Conservation (phyloP, 768 basidiomycete genomes). For the Boletales sp. region DNA sequence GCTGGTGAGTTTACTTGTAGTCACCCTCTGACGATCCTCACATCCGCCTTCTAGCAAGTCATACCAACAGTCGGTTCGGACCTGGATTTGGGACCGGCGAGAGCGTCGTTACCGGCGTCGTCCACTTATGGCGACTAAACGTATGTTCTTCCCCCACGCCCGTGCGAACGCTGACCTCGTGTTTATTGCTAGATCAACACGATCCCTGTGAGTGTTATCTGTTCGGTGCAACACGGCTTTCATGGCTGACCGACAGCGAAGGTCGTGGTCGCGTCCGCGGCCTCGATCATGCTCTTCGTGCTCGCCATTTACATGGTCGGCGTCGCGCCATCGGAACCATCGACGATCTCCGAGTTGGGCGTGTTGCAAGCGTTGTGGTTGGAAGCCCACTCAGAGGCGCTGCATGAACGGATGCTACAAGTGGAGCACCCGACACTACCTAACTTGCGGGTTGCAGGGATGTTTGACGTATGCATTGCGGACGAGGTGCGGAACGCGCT, state of each 20-base stretch:
- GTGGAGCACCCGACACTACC: neutral
- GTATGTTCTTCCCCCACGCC: neutral
- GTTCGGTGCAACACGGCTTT: too few relatives aligned
- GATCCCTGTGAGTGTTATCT: neutral
- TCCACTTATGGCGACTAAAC: neutral
- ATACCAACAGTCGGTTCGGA: neutral
- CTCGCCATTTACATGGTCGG: neutral
- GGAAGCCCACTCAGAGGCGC: neutral
- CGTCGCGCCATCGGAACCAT: neutral
- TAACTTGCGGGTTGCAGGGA: neutral
- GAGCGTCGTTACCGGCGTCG: neutral
- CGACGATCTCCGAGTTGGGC: neutral
- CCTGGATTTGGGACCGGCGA: neutral
- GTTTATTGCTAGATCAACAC: neutral
- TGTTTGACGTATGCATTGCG: neutral
- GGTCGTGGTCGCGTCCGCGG: neutral
- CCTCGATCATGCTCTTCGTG: neutral
- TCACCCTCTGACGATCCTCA: too few relatives aligned
- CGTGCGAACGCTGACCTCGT: neutral
- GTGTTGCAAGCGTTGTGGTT: neutral
- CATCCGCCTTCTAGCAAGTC: neutral
- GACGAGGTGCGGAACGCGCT: neutral
- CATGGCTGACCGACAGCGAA: neutral
- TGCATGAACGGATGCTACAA: neutral
- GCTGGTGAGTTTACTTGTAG: neutral